A percentile compares a stretch with the other conserved stretches of the same genome.
Conservation (phyloP, 2,329 filamentous ascomycete species). For the Aspergillus vadensis region DNA sequence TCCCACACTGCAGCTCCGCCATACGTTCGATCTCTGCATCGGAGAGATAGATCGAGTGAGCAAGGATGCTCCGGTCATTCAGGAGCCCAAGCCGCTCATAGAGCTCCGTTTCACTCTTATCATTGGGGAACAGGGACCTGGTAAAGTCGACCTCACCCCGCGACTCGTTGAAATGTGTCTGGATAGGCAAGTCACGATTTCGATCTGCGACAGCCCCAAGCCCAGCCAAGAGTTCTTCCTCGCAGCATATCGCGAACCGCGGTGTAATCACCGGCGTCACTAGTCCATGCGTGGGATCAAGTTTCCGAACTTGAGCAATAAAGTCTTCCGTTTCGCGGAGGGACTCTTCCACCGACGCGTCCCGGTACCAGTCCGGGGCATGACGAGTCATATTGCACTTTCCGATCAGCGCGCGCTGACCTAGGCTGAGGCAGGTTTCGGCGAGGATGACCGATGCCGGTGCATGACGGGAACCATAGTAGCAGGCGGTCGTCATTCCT, state of each 20-base stretch:
- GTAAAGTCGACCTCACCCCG: slow-evolving; percentile 62
- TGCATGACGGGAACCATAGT: slow-evolving; percentile 38
- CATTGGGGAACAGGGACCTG: slow-evolving; percentile 57
- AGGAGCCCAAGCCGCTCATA: slow-evolving; percentile 61
- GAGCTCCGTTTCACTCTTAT: slow-evolving; percentile 60
- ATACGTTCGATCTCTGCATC: slow-evolving; percentile 50
- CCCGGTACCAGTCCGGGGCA: slow-evolving; percentile 56
- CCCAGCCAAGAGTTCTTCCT: slow-evolving; percentile 54
- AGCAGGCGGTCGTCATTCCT: slow-evolving; percentile 41
- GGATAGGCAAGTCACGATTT: slow-evolving; percentile 57
- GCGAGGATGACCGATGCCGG: slow-evolving; percentile 36
- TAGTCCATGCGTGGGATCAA: slow-evolving; percentile 49
- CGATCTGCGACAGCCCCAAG: slow-evolving; percentile 56
- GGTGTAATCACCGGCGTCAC: slow-evolving; percentile 59
- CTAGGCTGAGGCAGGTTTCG: slow-evolving; percentile 33
- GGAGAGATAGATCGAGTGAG: slow-evolving; percentile 66
- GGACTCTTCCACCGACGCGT: slow-evolving; percentile 51
- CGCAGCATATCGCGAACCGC: slow-evolving; percentile 64
- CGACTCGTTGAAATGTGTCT: slow-evolving; percentile 70
- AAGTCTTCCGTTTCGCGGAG: slow-evolving; percentile 53
- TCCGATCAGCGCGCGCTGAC: slow-evolving; percentile 40
- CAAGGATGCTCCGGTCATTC: slow-evolving; percentile 59
- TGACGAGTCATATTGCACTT: slow-evolving; percentile 44
- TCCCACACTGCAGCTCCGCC: slow-evolving; percentile 54
- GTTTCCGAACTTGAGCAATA: slow-evolving; percentile 50